Percentiles rank a stretch among this genome's conserved stretches.
phyloP scores from a whole-genome alignment of 2,329 filamentous ascomycete species.

The Aspergillus neotritici region DNA sequence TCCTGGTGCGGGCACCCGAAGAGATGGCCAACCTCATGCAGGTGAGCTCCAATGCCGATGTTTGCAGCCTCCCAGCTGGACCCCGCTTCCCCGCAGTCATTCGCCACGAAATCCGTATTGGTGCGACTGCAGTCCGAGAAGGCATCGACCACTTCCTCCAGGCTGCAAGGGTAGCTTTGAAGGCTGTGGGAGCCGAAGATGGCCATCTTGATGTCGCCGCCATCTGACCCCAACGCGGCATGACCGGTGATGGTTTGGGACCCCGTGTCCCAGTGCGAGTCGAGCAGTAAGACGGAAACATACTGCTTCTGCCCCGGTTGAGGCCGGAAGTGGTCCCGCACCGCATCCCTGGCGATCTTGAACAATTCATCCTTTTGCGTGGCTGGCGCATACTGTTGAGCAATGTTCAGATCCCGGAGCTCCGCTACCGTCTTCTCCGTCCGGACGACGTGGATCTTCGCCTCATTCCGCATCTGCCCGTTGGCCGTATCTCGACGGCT shows the following conservation, averaged over 20 bases:
- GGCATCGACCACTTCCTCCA: slow-evolving; percentile 84
- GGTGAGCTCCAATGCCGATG: slow-evolving; percentile 84
- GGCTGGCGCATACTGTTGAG: slow-evolving; percentile 69
- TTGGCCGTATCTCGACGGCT: slow-evolving; percentile 67
- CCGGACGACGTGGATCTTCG: slow-evolving; percentile 80
- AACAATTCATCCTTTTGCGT: slow-evolving; percentile 69
- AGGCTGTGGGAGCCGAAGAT: slow-evolving; percentile 90
- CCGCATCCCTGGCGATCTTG: slow-evolving; percentile 68
- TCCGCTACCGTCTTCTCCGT: slow-evolving; percentile 79
- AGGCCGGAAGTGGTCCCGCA: slow-evolving; percentile 70
- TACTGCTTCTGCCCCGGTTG: slow-evolving; percentile 76
- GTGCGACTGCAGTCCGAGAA: slow-evolving; percentile 89
- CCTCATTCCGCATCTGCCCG: slow-evolving; percentile 78
- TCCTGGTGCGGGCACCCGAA: slow-evolving; percentile 89
- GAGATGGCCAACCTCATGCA: slow-evolving; percentile 85
- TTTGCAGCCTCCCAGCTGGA: slow-evolving; percentile 96
- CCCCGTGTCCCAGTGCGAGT: slow-evolving; percentile 77
- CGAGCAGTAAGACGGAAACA: slow-evolving; percentile 78
- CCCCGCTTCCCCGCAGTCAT: slow-evolving; percentile 79
- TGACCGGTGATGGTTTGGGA: slow-evolving; percentile 69
- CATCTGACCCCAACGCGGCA: slow-evolving; percentile 71
- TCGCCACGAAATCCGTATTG: slow-evolving; percentile 71
- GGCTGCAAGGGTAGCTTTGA: slow-evolving; percentile 80
- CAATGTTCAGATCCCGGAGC: slow-evolving; percentile 68
- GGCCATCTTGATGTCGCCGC: slow-evolving; percentile 70